Conservation (phyloP, 1,139 yeast genomes). For the Pichia inconspicua region DNA sequence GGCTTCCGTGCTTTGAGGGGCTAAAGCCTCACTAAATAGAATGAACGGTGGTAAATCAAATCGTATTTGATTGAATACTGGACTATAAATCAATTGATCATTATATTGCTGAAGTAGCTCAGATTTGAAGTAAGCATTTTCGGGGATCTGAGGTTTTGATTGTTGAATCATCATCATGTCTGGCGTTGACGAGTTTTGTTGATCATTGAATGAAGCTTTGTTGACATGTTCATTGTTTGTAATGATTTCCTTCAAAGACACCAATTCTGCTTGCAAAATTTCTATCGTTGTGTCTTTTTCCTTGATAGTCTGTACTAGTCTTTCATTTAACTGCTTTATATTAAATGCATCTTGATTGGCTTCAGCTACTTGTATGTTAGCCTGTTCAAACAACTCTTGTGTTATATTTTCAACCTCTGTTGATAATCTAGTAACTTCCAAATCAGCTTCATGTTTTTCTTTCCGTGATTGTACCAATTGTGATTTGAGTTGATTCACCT, state of each 20-base stretch:
- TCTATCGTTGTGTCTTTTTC: constrained; percentile 68
- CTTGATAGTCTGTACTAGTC: constrained; percentile 54
- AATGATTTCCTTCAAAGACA: constrained; percentile 55
- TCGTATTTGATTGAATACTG: constrained; percentile 48
- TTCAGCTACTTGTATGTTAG: constrained; percentile 69
- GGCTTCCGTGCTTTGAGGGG: not conserved
- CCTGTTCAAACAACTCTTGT: constrained; percentile 64
- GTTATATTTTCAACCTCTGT: constrained; percentile 73
- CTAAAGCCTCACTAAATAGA: constrained; percentile 21
- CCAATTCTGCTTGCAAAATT: constrained; percentile 60
- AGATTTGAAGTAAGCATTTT: constrained; percentile 15
- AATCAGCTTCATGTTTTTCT: constrained; percentile 39
- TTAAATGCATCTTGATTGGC: constrained; percentile 43
- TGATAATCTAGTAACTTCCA: constrained; percentile 35
- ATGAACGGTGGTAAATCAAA: constrained; percentile 39
- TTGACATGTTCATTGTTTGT: constrained; percentile 14
- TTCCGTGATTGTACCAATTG: constrained; percentile 10
- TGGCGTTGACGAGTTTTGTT: not conserved
- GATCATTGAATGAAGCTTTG: not conserved
- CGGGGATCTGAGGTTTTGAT: constrained; percentile 1
- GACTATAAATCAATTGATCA: constrained; percentile 36
- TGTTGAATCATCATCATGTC: too few relatives aligned
- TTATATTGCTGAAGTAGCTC: constrained; percentile 17
- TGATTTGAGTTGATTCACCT: constrained; percentile 24
- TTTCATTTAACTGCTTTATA: constrained; percentile 36